These are phyloP conservation scores for Saccharomycopsis crataegensis DNA, from an alignment of 1,139 yeast genomes.

Conservation along the genomic window DNA sequence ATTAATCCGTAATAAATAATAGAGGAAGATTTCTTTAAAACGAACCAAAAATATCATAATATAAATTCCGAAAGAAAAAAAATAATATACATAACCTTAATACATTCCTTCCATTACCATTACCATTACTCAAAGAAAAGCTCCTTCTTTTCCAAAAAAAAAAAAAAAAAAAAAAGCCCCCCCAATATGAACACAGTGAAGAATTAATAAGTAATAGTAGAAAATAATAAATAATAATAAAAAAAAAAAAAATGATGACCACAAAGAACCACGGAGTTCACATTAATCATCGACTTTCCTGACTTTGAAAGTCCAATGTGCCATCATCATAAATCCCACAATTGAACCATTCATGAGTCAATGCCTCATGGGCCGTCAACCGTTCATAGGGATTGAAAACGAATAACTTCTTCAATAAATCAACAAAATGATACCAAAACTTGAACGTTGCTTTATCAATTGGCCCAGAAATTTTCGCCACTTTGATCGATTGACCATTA, in stretches of 20 bases:
- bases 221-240: not conserved
- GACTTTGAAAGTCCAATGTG: conserved; percentile 26
- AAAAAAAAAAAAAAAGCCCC: no score
- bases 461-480: conserved; percentile 6
- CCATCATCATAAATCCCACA: conserved; percentile 75
- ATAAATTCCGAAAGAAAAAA: no score
- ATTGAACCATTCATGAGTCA: conserved; percentile 72
- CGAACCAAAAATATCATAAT: no score
- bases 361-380: conserved; percentile 60
- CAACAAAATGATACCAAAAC: conserved; percentile 73
- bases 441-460: conserved; percentile 45
- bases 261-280: no score
- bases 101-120: no score
- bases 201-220: not conserved
- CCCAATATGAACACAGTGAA: no score
- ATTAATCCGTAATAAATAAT: no score
- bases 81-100: no score
- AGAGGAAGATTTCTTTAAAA: no score
- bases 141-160: no score
- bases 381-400: conserved; percentile 58
- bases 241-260: not conserved
- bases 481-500: conserved; percentile 1
- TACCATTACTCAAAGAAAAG: no score
- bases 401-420: conserved; percentile 53
- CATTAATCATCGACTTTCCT: no score